Evolutionary conservation across 371 early-diverging fungal species (phyloP).

Genomic region (Apophysomyces variabilis): DNA sequence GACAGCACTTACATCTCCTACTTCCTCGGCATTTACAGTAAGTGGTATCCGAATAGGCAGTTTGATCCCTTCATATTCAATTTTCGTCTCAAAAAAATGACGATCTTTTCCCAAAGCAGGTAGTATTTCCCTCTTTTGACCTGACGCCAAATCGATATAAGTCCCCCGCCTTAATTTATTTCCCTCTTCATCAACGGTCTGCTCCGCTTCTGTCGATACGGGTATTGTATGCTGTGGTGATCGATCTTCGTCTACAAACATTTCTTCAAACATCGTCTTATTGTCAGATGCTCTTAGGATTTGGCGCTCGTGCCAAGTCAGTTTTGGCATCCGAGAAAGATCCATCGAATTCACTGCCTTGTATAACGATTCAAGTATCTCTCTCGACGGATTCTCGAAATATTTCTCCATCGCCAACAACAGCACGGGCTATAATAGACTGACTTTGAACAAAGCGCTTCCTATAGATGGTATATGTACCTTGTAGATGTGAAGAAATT

Average conservation of each 20-base stretch:
- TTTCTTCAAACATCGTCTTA: slow-evolving; percentile 85
- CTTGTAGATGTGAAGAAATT: slow-evolving; percentile 93
- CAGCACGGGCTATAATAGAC: slow-evolving; percentile 72
- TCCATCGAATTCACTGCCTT: slow-evolving; percentile 88
- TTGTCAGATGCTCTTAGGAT: slow-evolving; percentile 82
- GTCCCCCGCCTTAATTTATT: slow-evolving; percentile 47
- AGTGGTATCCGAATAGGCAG: slow-evolving; percentile 88
- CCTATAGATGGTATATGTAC: slow-evolving; percentile 40
- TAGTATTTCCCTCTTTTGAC: slow-evolving; percentile 44
- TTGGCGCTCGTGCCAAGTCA: slow-evolving; percentile 76
- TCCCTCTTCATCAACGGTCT: slow-evolving; percentile 25
- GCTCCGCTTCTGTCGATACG: slow-evolving; percentile 24
- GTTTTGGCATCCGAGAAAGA: slow-evolving; percentile 77
- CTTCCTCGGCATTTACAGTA: slow-evolving; percentile 85
- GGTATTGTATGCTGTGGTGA: slow-evolving; percentile 22
- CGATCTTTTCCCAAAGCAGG: slow-evolving; percentile 77
- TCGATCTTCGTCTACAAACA: slow-evolving; percentile 53
- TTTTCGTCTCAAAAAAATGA: slow-evolving; percentile 84
- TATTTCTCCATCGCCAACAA: slow-evolving; percentile 91
- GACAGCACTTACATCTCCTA: slow-evolving; percentile 78
- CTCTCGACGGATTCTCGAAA: slow-evolving; percentile 75
- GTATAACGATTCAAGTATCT: slow-evolving; percentile 81
- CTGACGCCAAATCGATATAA: slow-evolving; percentile 60
- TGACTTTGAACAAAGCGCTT: no score
- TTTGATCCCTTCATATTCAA: slow-evolving; percentile 80